Base-by-base conservation (phyloP, 768 basidiomycete species). In the Naganishia randhawae region DNA sequence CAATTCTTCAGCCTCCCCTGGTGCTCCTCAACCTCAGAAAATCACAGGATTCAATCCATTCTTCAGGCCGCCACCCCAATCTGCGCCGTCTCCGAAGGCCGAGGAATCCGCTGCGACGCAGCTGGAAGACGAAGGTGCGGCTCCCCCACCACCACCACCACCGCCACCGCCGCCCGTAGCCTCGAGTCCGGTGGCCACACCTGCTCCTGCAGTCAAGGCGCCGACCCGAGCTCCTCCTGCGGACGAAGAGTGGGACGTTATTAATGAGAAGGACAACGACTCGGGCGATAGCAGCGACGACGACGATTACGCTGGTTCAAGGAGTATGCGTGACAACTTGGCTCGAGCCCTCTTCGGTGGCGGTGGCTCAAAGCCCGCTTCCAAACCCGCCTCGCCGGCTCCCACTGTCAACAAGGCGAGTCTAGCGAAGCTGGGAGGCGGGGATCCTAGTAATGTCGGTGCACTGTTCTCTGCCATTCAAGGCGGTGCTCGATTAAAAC, bases 221-320 rank as follows among this genome's bases (percentile, higher is more conserved):
- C 41, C 66, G 2, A 68, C 39, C 52, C 75, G 13, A 66, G 65
- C 57, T 39, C 50, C 71, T 22, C 74, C 72, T 2, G 69, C 67
- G 35, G 88, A 89, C 1, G 89, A 90, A 19, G 91, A 92, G 57
- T 94, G 92, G 91, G 91, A 88, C 65, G 86, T 87, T n/a, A 82
- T 91, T 55, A 82, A 85, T 74, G 91, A 93, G 78, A 86, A 85
- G 50, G 85, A 76, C 39, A 76, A 84, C 17, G 74, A 78, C 61
- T 69, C 68, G 9, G 84, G 85, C 4, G 84, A 85, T 6, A 87
- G 88, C 72, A 88, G 86, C 70, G 88, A 86, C 63, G 91, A 92
- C 65, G 92, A 92, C 77, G 92, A 92, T 68, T 81, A 88, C 54
- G 82, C 84, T n/a, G 83, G 83, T 16, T 86, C 85, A 3, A 83